Base-by-base conservation (phyloP, 2,329 filamentous ascomycete species). In the Mycosphaerella sp. region DNA sequence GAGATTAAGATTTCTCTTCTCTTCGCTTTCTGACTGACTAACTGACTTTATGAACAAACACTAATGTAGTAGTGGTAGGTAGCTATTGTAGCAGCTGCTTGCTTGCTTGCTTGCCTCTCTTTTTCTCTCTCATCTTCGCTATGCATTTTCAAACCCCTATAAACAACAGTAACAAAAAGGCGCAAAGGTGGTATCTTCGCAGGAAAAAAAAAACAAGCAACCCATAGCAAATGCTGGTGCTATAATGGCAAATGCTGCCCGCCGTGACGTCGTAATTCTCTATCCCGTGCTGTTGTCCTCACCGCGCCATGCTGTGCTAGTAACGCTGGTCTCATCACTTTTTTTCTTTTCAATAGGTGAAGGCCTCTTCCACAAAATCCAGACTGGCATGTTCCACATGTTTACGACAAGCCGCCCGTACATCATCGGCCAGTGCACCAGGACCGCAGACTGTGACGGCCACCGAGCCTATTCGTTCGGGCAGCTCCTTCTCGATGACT, bases 291-390 rank as follows among this genome's bases (percentile, higher is more conserved):
- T 12, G 31, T 43, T 39, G 48, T 40, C 32, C 49, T 39, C 29
- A 43, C 44, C 39, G 40, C 43, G 42, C 23, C 43, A 47, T 46
- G 26, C 43, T 53, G 50, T 47, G 45, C 11, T 42, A 42, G 47
- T 14, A 3, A 12, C 17, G 26, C 26, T 45, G 41, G 14, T 51
- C 12, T 14, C 46, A 12, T 12, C 43, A 29, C 29, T 34, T n/a
- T 34, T 34, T 45, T 31, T 31, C 10, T 32, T 11, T 50, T 45
- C 48, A 56, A 36, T 56, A 55, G 9, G 81, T 84, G 69, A 85
- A 85, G 39, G 80, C 79, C 71, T 85, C 82, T 66, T 85, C 82
- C 17, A 81, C 74, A 68, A 84, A 84, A 69, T 84, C 81, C 7
- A 85, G 69, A 47, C 73, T 72, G 38, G 77, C 78, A 6, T 78